Conservation (phyloP, 106 monocot genomes). For the Acorus gramineus region DNA sequence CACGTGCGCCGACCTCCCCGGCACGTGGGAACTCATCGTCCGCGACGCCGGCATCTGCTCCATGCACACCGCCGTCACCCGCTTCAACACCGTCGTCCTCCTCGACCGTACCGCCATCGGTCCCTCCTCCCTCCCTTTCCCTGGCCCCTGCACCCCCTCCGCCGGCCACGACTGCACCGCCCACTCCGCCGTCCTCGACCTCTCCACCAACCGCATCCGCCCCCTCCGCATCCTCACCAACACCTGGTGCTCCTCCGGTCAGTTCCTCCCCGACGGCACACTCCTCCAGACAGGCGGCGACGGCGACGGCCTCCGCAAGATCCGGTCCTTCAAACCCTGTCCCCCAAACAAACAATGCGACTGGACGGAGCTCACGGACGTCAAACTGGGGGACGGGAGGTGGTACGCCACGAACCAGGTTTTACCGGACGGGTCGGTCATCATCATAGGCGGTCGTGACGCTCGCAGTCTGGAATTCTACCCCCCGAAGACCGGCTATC, state of each 20-base stretch:
- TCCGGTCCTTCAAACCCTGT: constrained; percentile 36
- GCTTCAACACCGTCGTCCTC: constrained; percentile 49
- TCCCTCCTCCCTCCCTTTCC: constrained; percentile 37
- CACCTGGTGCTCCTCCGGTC: constrained; percentile 75
- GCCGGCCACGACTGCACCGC: constrained; percentile 44
- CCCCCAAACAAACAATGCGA: constrained; percentile 12
- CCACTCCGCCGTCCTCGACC: constrained; percentile 59
- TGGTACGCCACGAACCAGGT: constrained; percentile 75
- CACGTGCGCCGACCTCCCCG: constrained; percentile 31
- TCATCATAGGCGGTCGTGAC: constrained; percentile 53
- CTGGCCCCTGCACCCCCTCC: constrained; percentile 16
- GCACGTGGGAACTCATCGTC: constrained; percentile 54
- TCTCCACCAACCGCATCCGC: constrained; percentile 20
- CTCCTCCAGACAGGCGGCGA: constrained; percentile 71
- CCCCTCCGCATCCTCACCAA: constrained; percentile 48
- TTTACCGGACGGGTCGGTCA: constrained; percentile 47
- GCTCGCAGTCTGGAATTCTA: constrained; percentile 48
- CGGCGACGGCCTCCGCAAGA: constrained; percentile 30
- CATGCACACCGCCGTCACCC: constrained; percentile 77
- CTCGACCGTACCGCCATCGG: constrained; percentile 83
- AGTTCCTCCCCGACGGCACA: constrained; percentile 59
- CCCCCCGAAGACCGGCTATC: constrained; percentile 9
- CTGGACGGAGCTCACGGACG: constrained; percentile 38
- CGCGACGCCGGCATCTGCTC: constrained; percentile 62
- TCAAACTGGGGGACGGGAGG: constrained; percentile 26